These are phyloP conservation scores for Choiromyces venosus DNA, from an alignment of 495 filamentous ascomycete genomes.

Conservation along the genomic window DNA sequence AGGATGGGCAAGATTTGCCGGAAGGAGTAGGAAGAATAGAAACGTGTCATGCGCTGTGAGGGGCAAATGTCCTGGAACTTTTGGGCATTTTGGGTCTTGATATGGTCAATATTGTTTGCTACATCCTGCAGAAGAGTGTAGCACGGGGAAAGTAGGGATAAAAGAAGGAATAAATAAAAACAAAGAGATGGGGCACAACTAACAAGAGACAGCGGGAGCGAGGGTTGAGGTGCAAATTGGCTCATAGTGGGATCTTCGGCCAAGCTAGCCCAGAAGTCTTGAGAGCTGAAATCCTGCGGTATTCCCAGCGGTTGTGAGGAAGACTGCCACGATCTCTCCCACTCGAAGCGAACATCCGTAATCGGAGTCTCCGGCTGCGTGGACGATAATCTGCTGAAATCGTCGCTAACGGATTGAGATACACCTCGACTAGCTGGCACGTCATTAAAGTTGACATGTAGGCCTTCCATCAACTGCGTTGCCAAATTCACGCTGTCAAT, in stretches of 20 bases:
- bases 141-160: not conserved
- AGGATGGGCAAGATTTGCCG: constrained; percentile 72
- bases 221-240: constrained; percentile 78
- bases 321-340: constrained; percentile 48
- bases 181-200: constrained; percentile 11
- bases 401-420: constrained; percentile 49
- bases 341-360: constrained; percentile 53
- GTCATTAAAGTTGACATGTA: constrained; percentile 80
- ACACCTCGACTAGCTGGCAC: constrained; percentile 79
- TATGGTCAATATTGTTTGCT: not conserved
- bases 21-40: constrained; percentile 79
- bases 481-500: constrained; percentile 75
- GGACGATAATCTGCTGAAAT: constrained; percentile 58
- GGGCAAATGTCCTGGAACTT: constrained; percentile 77
- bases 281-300: constrained; percentile 32
- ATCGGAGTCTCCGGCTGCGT: constrained; percentile 62
- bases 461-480: constrained; percentile 83
- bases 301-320: constrained; percentile 49
- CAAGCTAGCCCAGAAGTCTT: constrained; percentile 48
- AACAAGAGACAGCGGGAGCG: constrained; percentile 65
- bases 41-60: constrained; percentile 74
- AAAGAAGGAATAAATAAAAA: not conserved
- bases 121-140: not conserved
- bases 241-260: constrained; percentile 85
- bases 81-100: constrained; percentile 76